Conservation (phyloP, 768 basidiomycete species). For the Suillus discolor region DNA sequence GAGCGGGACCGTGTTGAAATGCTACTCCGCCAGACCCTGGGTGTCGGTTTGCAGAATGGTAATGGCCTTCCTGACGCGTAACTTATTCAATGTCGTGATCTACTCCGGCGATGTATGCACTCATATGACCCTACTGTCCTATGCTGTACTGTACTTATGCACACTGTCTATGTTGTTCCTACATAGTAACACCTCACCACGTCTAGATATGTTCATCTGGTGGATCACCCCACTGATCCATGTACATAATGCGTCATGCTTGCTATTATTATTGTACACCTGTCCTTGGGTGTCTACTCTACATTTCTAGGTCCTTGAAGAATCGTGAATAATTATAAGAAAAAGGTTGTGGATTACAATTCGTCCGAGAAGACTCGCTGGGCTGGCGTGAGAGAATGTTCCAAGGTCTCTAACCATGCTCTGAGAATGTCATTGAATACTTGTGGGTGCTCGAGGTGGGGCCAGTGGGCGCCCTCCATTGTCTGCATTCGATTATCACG, state of each 20-base stretch:
- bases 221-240: neutral
- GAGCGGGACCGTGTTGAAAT: constrained; percentile 71
- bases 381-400: neutral
- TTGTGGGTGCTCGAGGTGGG: constrained; percentile 60
- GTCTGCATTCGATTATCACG: constrained; percentile 35
- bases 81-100: neutral
- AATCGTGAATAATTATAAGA: neutral
- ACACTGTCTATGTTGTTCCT: neutral
- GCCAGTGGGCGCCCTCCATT: constrained; percentile 64
- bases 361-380: neutral
- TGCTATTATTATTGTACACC: neutral
- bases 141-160: constrained; percentile 7
- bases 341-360: neutral
- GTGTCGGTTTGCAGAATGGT: constrained; percentile 38
- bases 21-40: constrained; percentile 65
- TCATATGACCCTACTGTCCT: neutral
- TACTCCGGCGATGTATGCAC: neutral
- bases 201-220: constrained; percentile 2
- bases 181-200: too few species aligned
- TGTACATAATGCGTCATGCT: constrained; percentile 5
- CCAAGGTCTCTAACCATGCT: constrained; percentile 47
- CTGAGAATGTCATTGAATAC: constrained; percentile 53
- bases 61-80: constrained; percentile 1
- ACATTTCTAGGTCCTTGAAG: neutral
- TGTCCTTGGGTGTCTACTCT: neutral